These are phyloP conservation scores for Melastoma candidum DNA, from an alignment of 441 rosid species.

Conservation along the genomic window DNA sequence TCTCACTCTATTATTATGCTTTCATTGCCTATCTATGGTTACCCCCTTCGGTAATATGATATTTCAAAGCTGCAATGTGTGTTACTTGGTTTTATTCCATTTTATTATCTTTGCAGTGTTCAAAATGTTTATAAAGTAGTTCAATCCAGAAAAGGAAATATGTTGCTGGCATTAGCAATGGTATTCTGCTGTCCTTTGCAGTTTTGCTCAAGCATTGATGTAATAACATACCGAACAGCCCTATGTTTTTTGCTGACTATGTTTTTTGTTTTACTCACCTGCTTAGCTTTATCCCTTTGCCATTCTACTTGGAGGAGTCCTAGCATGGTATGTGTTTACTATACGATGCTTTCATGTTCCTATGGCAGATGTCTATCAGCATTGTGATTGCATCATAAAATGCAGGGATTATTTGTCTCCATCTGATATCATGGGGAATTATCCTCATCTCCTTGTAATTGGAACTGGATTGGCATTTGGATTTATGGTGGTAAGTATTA, in stretches of 20 bases:
- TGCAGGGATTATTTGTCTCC: constrained; percentile 93
- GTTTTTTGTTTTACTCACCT: not conserved
- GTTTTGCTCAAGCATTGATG: too few species aligned
- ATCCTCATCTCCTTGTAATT: constrained; percentile 79
- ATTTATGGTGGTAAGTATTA: constrained; percentile 81
- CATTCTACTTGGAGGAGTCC: constrained; percentile 13
- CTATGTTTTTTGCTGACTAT: not conserved
- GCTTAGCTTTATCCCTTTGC: constrained; percentile 15
- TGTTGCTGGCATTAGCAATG: constrained; percentile 16
- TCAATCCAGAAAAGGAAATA: constrained; percentile 14
- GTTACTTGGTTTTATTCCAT: constrained; percentile 2
- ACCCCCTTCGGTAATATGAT: not conserved
- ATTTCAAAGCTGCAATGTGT: too few species aligned
- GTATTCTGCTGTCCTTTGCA: not conserved
- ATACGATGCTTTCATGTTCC: not conserved
- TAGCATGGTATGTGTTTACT: constrained; percentile 12
- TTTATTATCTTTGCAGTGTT: constrained; percentile 9
- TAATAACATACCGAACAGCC: too few species aligned
- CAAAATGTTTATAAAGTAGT: constrained; percentile 15
- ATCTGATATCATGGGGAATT: constrained; percentile 52
- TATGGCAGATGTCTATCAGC: not conserved
- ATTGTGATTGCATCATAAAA: not conserved
- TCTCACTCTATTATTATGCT: too few species aligned
- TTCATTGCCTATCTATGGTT: too few species aligned
- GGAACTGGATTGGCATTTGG: constrained; percentile 99